A percentile compares a stretch with the other conserved stretches of the same genome.
Evolutionary conservation across 306 rosid species (phyloP).

Genomic region (Mucuna pruriens): DNA sequence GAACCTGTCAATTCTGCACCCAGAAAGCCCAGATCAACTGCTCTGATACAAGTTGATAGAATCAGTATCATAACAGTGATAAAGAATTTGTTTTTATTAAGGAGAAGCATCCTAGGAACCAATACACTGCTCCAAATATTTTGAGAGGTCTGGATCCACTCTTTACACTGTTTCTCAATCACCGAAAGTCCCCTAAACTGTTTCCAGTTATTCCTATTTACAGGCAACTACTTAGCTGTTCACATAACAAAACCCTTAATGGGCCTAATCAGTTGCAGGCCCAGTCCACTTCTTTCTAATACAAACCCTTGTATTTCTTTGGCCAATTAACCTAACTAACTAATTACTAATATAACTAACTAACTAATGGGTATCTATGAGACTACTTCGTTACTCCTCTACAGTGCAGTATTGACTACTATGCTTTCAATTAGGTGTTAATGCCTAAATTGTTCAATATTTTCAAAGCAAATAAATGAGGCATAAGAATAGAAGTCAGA

Average conservation of each 20-base stretch:
- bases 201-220: too few species aligned
- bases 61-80: neutral
- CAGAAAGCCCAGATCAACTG: neutral
- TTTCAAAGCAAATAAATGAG: conserved; percentile 14
- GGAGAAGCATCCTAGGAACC: too few species aligned
- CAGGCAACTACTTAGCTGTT: too few species aligned
- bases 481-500: neutral
- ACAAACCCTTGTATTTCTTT: neutral
- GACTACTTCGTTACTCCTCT: too few species aligned
- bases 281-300: neutral
- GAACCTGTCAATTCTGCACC: neutral
- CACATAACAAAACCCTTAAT: too few species aligned
- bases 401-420: too few species aligned
- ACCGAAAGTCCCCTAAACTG: too few species aligned
- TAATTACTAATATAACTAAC: neutral
- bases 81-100: neutral
- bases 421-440: neutral
- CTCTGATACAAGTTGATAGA: neutral
- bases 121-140: too few species aligned
- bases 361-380: neutral
- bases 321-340: neutral
- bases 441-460: conserved; percentile 15
- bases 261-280: neutral
- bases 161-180: too few species aligned
- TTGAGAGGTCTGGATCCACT: too few species aligned